A percentile compares a stretch with the other conserved stretches of the same genome.
These are phyloP conservation scores for Parsonsia alboflavescens DNA, from an alignment of 257 asterid genomes.

Conservation along the genomic window DNA sequence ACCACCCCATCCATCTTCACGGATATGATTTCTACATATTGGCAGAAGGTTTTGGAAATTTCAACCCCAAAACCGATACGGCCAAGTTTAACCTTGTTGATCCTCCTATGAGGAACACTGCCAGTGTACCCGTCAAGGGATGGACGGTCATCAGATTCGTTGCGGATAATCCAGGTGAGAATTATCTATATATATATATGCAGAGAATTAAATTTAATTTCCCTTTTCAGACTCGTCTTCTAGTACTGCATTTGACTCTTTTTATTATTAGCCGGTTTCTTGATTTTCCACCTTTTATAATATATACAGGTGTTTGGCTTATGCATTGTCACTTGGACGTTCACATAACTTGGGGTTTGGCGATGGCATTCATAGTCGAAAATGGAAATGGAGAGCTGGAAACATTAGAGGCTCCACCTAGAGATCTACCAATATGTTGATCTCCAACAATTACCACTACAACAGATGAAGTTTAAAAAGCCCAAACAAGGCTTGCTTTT, in stretches of 20 bases:
- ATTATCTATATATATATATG: not conserved
- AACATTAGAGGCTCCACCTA: constrained; percentile 55
- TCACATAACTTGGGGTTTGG: constrained; percentile 82
- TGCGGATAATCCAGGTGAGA: constrained; percentile 92
- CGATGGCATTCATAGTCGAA: constrained; percentile 73
- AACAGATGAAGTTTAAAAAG: not conserved
- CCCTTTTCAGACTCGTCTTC: too few species aligned
- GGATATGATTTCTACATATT: constrained; percentile 80
- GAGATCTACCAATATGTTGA: constrained; percentile 62
- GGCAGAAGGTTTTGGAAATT: constrained; percentile 93
- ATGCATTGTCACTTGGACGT: constrained; percentile 94
- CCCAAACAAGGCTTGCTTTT: too few species aligned
- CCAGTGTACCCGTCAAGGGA: constrained; percentile 76
- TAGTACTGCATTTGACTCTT: too few species aligned
- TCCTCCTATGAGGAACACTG: constrained; percentile 84
- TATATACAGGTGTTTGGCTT: constrained; percentile 65
- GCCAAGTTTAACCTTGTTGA: constrained; percentile 67
- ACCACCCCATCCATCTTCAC: constrained; percentile 26
- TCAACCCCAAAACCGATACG: constrained; percentile 52
- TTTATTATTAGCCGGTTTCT: too few species aligned
- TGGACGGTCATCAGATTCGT: constrained; percentile 90
- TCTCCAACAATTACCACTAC: not conserved
- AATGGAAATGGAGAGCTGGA: constrained; percentile 59
- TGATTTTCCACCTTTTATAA: too few species aligned
- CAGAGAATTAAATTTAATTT: too few species aligned